Percentiles rank a stretch among this genome's conserved stretches.
Evolutionary conservation across 1,139 yeast species (phyloP).

Genomic region (Lodderomyces orthopsilosis): DNA sequence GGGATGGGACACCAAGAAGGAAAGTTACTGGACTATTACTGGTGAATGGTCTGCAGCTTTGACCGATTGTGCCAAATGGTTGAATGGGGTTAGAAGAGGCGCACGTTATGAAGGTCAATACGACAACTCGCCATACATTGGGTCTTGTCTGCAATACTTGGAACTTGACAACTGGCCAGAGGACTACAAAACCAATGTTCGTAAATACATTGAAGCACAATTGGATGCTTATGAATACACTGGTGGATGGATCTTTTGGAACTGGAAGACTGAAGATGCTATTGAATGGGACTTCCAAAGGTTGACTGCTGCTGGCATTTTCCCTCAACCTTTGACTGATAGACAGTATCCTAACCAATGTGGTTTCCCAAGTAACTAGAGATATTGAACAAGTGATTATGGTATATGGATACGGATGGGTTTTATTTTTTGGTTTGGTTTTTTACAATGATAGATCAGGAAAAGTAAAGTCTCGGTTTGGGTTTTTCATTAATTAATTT

Average conservation of each 20-base stretch:
- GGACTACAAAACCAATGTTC: conserved; percentile 53
- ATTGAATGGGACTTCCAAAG: conserved; percentile 95
- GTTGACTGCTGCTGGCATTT: conserved; percentile 60
- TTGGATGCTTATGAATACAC: conserved; percentile 73
- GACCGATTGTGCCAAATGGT: conserved; percentile 89
- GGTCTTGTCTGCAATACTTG: conserved; percentile 57
- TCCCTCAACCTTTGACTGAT: conserved; percentile 75
- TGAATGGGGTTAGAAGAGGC: conserved; percentile 88
- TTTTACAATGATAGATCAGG: background rate
- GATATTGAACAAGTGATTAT: too few relatives aligned
- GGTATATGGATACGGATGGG: too few relatives aligned
- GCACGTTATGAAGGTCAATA: conserved; percentile 80
- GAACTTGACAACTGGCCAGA: conserved; percentile 61
- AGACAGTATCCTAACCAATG: conserved; percentile 75
- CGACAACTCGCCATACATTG: conserved; percentile 50
- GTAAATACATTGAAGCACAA: conserved; percentile 84
- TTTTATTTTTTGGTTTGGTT: background rate
- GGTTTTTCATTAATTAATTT: background rate
- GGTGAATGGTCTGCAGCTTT: conserved; percentile 97
- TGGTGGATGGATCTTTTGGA: conserved; percentile 89
- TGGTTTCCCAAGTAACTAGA: conserved; percentile 20
- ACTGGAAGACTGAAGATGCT: conserved; percentile 82
- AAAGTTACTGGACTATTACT: conserved; percentile 69
- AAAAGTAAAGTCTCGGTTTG: background rate
- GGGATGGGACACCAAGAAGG: conserved; percentile 51